A percentile compares a stretch with the other conserved stretches of the same genome.
These are phyloP conservation scores for Smittium mucronatum DNA, from an alignment of 371 early-diverging fungal genomes.

Conservation along the genomic window DNA sequence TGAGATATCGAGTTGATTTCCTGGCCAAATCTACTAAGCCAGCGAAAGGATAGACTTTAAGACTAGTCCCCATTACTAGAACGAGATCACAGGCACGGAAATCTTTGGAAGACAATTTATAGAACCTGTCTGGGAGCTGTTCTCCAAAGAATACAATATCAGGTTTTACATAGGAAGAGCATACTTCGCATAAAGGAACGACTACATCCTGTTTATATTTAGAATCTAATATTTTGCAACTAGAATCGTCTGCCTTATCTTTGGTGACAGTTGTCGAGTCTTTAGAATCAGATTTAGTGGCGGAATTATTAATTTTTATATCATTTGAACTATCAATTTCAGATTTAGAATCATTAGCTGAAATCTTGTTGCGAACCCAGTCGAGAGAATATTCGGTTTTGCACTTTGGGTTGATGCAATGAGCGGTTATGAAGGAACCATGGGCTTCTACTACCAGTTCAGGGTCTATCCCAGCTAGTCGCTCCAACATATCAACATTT, in stretches of 20 bases:
- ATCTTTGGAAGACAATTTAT: conserved; percentile 44
- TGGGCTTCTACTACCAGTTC: conserved; percentile 81
- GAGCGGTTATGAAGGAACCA: conserved; percentile 76
- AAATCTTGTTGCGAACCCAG: conserved; percentile 30
- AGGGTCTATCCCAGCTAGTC: conserved; percentile 59
- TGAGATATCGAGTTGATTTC: not conserved
- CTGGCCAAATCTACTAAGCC: conserved; percentile 36
- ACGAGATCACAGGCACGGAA: conserved; percentile 64
- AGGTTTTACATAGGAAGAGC: conserved; percentile 71
- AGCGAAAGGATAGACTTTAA: conserved; percentile 82
- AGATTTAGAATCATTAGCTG: not conserved
- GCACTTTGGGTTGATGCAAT: conserved; percentile 46
- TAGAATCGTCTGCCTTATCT: not conserved
- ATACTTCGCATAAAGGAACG: conserved; percentile 53
- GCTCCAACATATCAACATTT: conserved; percentile 92
- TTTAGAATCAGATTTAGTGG: not conserved
- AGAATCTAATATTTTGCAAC: not conserved
- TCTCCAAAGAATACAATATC: conserved; percentile 94
- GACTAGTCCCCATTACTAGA: conserved; percentile 82
- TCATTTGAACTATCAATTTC: conserved; percentile 7
- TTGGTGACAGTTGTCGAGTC: not conserved
- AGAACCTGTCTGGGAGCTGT: conserved; percentile 63
- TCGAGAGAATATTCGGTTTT: conserved; percentile 31
- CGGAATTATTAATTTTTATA: not conserved
- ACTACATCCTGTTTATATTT: not conserved